Base-by-base conservation (phyloP, 2,329 filamentous ascomycete species). In the Alternaria novae-zelandiae region DNA sequence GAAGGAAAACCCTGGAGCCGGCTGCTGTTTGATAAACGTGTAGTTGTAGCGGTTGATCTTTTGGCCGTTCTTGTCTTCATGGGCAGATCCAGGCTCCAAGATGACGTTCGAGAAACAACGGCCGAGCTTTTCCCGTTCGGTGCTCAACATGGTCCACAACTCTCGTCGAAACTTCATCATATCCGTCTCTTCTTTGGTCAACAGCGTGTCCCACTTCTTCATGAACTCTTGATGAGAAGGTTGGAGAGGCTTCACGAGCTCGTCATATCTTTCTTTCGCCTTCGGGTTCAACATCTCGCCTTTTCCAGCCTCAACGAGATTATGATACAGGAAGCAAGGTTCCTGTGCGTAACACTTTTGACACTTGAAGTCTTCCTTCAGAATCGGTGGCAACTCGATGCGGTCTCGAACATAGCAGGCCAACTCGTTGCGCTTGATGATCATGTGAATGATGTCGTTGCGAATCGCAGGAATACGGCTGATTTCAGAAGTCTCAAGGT, bases 31-130 rank as follows among this genome's bases (percentile, higher is more conserved):
- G 73, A 92, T 77, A 67, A 99, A 93, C 0, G 88, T 91, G 81
- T 99, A 99, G 55, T 88, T 88, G 75, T 91, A 98, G 25, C 94
- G 90, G 77, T 98, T 97, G 82, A 98, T 97, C 81, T 93, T 97
- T 17, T 90, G 86, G 50, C 86, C 90, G 44, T 89, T 85, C 12
- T 84, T 82, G 63, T 94, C 90, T 70, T 95, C 91, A 26, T 85
- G 86, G 21, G 87, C 88, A 7, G 92, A 93, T 4, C 89, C 91
- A 49, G 92, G 89, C 69, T 95, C 90, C 67, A 99, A 91, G 36
- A 96, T 85, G 17, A 99, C 90, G 70, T 95, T 90, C 10, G 92
- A 89, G 78, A 98, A 98, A 78, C 96, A 98, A 58, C 95, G 88
- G 2, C 94, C 94, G 10, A 95, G 85, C 73, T 91, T 92, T 79